These are phyloP conservation scores for Claviceps cyperi DNA, from an alignment of 2,329 filamentous ascomycete genomes.

Conservation along the genomic window DNA sequence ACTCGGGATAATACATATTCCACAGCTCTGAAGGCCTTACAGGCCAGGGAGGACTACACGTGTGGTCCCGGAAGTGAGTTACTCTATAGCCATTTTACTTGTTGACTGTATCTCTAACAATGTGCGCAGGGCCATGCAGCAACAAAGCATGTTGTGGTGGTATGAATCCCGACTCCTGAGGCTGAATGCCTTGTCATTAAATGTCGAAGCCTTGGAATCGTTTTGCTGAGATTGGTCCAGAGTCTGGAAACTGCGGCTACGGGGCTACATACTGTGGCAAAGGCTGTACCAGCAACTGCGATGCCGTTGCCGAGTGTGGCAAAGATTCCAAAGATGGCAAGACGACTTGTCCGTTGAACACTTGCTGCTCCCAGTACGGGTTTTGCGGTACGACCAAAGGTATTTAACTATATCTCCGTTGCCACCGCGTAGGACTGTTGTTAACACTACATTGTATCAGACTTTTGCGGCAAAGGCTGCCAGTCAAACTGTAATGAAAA, in stretches of 20 bases:
- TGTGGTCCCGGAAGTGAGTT: background rate
- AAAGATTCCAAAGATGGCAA: slow-evolving; percentile 10
- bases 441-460: background rate
- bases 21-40: background rate
- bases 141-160: background rate
- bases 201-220: too few species aligned
- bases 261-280: background rate
- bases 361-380: slow-evolving; percentile 13
- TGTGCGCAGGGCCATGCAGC: background rate
- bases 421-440: background rate
- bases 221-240: background rate
- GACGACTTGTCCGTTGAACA: slow-evolving; percentile 21
- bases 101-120: background rate
- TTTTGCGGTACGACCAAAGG: slow-evolving; percentile 7
- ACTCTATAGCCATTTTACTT: background rate
- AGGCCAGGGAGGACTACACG: background rate
- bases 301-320: slow-evolving; percentile 17
- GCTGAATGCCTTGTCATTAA: too few species aligned
- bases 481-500: slow-evolving; percentile 10
- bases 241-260: slow-evolving; percentile 1
- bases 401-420: background rate
- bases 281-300: slow-evolving; percentile 8
- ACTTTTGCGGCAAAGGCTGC: slow-evolving; percentile 11
- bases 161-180: background rate
- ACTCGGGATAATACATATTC: background rate